Percentiles rank a stretch among this genome's conserved stretches.
Evolutionary conservation across 768 basidiomycete genomes (phyloP).

Genomic region (Peribolospora kevripleyi): DNA sequence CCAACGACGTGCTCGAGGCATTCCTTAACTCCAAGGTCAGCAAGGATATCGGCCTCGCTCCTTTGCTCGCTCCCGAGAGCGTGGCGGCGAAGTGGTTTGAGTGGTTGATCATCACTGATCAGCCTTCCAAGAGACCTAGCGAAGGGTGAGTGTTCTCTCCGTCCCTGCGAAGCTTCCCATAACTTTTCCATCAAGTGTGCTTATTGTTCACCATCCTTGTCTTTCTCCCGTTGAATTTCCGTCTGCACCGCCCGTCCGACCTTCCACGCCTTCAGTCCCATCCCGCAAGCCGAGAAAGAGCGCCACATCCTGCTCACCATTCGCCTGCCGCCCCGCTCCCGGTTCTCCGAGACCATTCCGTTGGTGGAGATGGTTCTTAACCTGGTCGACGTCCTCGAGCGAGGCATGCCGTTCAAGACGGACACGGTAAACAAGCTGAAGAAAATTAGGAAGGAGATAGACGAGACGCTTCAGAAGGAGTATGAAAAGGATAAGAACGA

Average conservation of each 20-base stretch:
- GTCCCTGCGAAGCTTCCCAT: too few species aligned
- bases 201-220: too few species aligned
- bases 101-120: constrained; percentile 38
- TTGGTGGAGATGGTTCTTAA: constrained; percentile 47
- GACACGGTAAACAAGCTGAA: constrained; percentile 57
- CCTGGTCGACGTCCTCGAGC: constrained; percentile 42
- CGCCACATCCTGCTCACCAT: constrained; percentile 57
- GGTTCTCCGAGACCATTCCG: constrained; percentile 29
- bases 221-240: too few species aligned
- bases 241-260: too few species aligned
- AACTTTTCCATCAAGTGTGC: too few species aligned
- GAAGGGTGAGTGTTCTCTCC: constrained; percentile 1
- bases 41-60: too few species aligned
- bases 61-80: too few species aligned
- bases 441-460: constrained; percentile 46
- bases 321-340: constrained; percentile 28
- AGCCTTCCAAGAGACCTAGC: constrained; percentile 45
- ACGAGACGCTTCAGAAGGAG: constrained; percentile 43
- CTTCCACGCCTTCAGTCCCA: constrained; percentile 15
- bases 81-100: background rate
- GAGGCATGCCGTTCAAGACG: constrained; percentile 34
- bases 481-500: constrained; percentile 30
- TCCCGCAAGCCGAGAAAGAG: constrained; percentile 30
- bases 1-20: too few species aligned
- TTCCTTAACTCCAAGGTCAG: too few species aligned